A percentile compares a stretch with the other conserved stretches of the same genome.
These are phyloP conservation scores for Boletus reticuloceps DNA, from an alignment of 768 basidiomycete species.

Conservation along the genomic window DNA sequence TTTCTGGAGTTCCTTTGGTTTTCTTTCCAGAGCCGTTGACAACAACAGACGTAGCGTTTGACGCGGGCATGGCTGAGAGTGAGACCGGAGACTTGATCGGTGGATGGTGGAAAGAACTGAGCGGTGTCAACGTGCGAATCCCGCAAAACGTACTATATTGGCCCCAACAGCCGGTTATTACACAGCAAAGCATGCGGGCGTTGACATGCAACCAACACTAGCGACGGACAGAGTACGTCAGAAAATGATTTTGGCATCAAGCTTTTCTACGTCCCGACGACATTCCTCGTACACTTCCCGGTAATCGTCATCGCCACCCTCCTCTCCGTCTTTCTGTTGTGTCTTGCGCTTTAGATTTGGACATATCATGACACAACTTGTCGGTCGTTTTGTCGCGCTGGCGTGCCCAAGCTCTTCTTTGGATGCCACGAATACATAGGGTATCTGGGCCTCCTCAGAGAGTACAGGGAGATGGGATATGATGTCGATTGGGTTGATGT, in stretches of 20 bases:
- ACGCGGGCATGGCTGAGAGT: conserved; percentile 30
- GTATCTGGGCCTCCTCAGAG: conserved; percentile 90
- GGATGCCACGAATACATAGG: conserved; percentile 85
- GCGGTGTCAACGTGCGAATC: conserved; percentile 21
- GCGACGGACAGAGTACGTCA: conserved; percentile 20
- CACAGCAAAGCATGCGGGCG: background rate
- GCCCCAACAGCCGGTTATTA: background rate
- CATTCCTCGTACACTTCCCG: conserved; percentile 85
- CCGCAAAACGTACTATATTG: background rate
- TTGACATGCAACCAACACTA: background rate
- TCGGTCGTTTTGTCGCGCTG: conserved; percentile 96
- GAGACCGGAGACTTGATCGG: conserved; percentile 19
- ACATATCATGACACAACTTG: conserved; percentile 95
- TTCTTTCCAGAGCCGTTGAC: conserved; percentile 39
- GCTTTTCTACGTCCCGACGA: conserved; percentile 76
- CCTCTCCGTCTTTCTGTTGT: conserved; percentile 59
- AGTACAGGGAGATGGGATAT: conserved; percentile 95
- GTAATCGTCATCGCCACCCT: conserved; percentile 79
- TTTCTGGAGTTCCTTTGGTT: conserved; percentile 21
- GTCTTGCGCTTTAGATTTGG: conserved; percentile 73
- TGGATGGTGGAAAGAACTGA: conserved; percentile 18
- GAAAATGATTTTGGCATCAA: conserved; percentile 70
- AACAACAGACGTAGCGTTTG: conserved; percentile 54
- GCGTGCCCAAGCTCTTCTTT: conserved; percentile 97
- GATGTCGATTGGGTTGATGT: conserved; percentile 98